A percentile compares a stretch with the other conserved stretches of the same genome.
phyloP scores from a whole-genome alignment of 2,329 filamentous ascomycete genomes.

The Stenocarpella maydis region DNA sequence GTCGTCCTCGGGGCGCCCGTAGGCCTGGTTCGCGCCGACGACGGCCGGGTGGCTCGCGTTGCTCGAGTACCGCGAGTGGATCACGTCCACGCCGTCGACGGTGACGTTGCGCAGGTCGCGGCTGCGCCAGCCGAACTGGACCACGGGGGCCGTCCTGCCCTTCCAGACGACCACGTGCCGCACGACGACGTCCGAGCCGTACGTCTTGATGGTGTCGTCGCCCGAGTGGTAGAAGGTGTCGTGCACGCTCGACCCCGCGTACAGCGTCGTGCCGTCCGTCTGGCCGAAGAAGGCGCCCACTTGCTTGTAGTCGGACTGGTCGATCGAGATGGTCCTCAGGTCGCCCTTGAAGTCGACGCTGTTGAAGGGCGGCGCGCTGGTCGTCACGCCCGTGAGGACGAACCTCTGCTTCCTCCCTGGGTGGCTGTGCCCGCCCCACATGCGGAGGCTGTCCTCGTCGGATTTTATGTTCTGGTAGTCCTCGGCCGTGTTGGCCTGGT shows the following conservation, averaged over 20 bases:
- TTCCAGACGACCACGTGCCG: conserved; percentile 44
- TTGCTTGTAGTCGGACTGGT: conserved; percentile 48
- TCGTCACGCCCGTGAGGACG: conserved; percentile 42
- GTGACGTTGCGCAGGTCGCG: conserved; percentile 42
- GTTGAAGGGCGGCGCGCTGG: conserved; percentile 48
- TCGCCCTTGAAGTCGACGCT: conserved; percentile 43
- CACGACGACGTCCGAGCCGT: conserved; percentile 43
- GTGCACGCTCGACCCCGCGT: conserved; percentile 41
- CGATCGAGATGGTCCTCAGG: conserved; percentile 39
- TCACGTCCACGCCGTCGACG: conserved; percentile 41
- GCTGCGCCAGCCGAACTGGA: conserved; percentile 47
- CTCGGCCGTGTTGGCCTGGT: conserved; percentile 45
- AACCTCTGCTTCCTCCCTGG: conserved; percentile 39
- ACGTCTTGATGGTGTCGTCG: conserved; percentile 49
- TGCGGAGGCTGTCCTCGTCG: conserved; percentile 42
- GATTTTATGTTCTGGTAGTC: conserved; percentile 43
- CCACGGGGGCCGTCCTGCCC: conserved; percentile 43
- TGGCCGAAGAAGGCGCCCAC: conserved; percentile 49
- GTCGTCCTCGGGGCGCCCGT: conserved; percentile 35
- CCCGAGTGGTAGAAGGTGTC: conserved; percentile 48
- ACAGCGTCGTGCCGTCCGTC: conserved; percentile 48
- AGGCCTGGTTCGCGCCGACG: conserved; percentile 39
- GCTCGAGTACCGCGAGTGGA: conserved; percentile 41
- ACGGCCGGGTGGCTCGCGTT: conserved; percentile 38
- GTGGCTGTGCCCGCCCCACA: conserved; percentile 43